Base-by-base conservation (phyloP, 2,329 filamentous ascomycete species). In the Periconia macrospinosa region DNA sequence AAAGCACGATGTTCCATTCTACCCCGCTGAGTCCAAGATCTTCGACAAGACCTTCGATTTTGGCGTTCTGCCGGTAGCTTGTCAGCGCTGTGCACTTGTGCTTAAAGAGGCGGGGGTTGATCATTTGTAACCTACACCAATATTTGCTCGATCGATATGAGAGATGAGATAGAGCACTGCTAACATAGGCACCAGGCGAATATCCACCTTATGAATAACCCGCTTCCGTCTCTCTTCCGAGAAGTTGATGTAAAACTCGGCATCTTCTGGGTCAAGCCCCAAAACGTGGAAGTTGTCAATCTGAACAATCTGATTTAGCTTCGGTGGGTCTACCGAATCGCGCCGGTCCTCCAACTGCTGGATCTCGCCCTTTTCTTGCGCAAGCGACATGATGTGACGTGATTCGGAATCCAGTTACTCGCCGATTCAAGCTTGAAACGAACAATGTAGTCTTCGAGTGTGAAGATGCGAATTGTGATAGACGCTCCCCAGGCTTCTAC, bases 81-180 rank as follows among this genome's bases (percentile, higher is more conserved):
- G 14, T 5, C 19, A 19, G 20, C 13, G n/a, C 23, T 23, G 33
- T 7, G 15, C 5, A 5, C 8, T n/a, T n/a, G n/a, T n/a, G n/a
- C n/a, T n/a, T n/a, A n/a, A n/a, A n/a, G n/a, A n/a, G n/a, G n/a
- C n/a, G n/a, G n/a, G n/a, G n/a, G n/a, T n/a, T n/a, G n/a, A n/a
- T n/a, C n/a, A n/a, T n/a, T n/a, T n/a, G n/a, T n/a, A 13, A 47
- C 58, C 41, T 49, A 62, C 62, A 30, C 84, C 84, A 55, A 88
- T 86, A 69, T 87, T 86, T 68, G 85, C 85, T 35, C 84, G 78
- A 62, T 87, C 84, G 37, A 86, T 79, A 47, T 72, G 70, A n/a
- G 70, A 72, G 46, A 73, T 68, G 6, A 72, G 74, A 44, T 78
- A 79, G 66, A 79, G 76, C 7, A 69, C 59, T 53, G 72, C 75